Evolutionary conservation across 1,284 basidiomycete species (phyloP), one percentile per base, ranked within the genome.

Genomic region (Veloboletus limbatus): DNA sequence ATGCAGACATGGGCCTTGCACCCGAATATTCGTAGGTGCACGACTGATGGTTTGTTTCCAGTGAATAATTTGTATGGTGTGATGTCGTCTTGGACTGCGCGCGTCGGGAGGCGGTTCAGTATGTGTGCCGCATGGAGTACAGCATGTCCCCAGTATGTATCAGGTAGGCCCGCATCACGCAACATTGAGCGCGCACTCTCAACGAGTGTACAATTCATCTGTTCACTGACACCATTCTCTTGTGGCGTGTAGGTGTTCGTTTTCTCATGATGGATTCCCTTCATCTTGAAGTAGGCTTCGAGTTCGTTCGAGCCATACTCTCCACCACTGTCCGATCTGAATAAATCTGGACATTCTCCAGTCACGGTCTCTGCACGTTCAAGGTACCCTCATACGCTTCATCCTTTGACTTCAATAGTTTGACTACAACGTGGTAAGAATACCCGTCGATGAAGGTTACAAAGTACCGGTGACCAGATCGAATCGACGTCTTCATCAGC

Each of bases 21-120:
- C n/a, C n/a, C n/a, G n/a, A n/a, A n/a, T n/a, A n/a, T n/a, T n/a
- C n/a, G n/a, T n/a, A n/a, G n/a, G n/a, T n/a, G n/a, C n/a, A n/a
- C n/a, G n/a, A n/a, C n/a, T 34, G 27, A 31, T 0, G 14, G 47
- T 16, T 40, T 45, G 9, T 38, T 38, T 6, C 47, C 27, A 25
- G 35, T 45, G 14, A 45, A 20, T 2, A 20, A 5, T 30, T 49
- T 33, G 17, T 40, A 37, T 16, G 36, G 48, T 3, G n/a, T 46
- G 3, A 41, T 10, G 2, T 36, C 18, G 33, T 44, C 34, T 2
- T 40, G 13, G 3, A 54, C 40, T 6, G 42, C 18, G 0, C 34
- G 8, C 1, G 41, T 52, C 8, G 40, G 47, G 9, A 62, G 54
- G 13, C 56, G n/a, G 43, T 69, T 68, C 24, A 60, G 55, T 6